Evolutionary conservation across 2,329 filamentous ascomycete species (phyloP), one percentile per base, ranked within the genome.

Genomic region (Trichoderma afroharzianum): DNA sequence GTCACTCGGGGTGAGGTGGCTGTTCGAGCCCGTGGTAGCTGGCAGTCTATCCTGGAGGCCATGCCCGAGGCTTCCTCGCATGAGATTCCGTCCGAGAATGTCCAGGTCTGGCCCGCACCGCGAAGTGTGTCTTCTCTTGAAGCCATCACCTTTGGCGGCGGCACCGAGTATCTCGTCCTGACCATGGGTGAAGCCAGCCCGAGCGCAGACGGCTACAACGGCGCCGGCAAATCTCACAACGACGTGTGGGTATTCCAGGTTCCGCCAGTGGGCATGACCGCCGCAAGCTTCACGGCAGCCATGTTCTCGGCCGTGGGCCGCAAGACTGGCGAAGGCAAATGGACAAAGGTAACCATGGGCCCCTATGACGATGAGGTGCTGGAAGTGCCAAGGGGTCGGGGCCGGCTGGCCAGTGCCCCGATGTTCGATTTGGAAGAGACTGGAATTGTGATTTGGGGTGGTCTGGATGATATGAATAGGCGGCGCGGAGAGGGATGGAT

Each of bases 181-280:
- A 79, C 87, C 59, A 85, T 91, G 74, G 90, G 90, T 58, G 88
- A 91, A 80, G 79, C 82, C 28, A 80, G 82, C 55, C 84, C 88
- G 3, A 86, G 84, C 74, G 76, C 79, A 14, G 78, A 83, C 2
- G 87, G 86, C 32, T 84, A 88, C 75, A 83, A 82, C 21, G 85
- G 80, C 18, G 85, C 86, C 2, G 88, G 86, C 28, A 84, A 82
- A 71, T 90, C 89, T 78, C 85, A 84, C 80, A 80, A 83, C 73
- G 89, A 92, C 76, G 85, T 90, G 21, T 92, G 90, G 90, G 84
- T 86, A 18, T 91, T 90, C 80, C 87, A 90, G 79, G 84, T 90
- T 21, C 88, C 87, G 11, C 84, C 87, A 11, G 78, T 84, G 61
- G 84, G 85, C 71, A 85, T 86, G 83, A 87, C 86, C 15, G 81